Evolutionary conservation across 768 basidiomycete species (phyloP).

Genomic region (Peribolospora baueri): DNA sequence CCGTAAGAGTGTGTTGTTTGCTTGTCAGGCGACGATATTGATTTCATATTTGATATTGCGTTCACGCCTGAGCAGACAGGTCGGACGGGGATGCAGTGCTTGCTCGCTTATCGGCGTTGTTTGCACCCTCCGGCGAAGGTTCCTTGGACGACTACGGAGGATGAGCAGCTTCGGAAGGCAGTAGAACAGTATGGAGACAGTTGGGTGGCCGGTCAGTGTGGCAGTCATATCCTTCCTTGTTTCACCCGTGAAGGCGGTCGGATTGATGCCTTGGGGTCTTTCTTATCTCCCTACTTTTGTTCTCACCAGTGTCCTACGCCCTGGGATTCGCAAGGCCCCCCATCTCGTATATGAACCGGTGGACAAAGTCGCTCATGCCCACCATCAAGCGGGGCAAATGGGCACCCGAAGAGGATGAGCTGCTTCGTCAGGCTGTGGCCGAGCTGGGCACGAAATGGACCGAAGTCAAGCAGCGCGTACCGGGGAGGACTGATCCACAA

Average conservation of each 20-base stretch:
- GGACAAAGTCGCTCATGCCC: slow-evolving; percentile 3
- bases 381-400: slow-evolving; percentile 6
- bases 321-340: background rate
- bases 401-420: slow-evolving; percentile 4
- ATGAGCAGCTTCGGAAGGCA: slow-evolving; percentile 1
- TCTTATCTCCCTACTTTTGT: background rate
- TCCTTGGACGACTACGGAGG: slow-evolving; percentile 4
- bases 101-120: background rate
- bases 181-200: slow-evolving; percentile 5
- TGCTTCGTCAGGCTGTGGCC: background rate
- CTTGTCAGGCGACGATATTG: no score
- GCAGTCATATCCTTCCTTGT: background rate
- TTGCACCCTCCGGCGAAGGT: background rate
- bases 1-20: background rate
- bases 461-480: background rate
- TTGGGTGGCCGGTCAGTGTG: slow-evolving; percentile 6
- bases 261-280: no score
- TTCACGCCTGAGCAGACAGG: background rate
- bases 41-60: no score
- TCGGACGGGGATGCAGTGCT: slow-evolving; percentile 1
- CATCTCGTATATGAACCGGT: slow-evolving; percentile 6
- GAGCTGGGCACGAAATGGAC: slow-evolving; percentile 4
- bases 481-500: slow-evolving; percentile 8
- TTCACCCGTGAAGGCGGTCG: no score
- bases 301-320: slow-evolving; percentile 2